phyloP scores from a whole-genome alignment of 164 flowering plant species.

The Saururus chinensis region DNA sequence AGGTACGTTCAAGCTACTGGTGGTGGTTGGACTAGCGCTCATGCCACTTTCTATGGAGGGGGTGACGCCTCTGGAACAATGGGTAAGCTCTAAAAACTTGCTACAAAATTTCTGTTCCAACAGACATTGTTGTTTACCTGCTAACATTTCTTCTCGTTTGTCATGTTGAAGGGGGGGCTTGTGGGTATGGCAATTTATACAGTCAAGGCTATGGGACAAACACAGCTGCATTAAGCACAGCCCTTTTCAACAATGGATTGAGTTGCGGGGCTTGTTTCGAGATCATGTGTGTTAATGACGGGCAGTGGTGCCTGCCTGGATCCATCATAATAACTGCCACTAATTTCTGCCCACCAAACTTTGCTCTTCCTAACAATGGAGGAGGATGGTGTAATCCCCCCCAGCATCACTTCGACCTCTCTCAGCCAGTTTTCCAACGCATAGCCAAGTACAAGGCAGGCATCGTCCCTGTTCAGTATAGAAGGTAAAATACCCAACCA shows the following conservation, averaged over 20 bases:
- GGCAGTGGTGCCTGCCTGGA: conserved; percentile 52
- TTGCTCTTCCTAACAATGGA: conserved; percentile 9
- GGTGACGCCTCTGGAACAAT: too few relatives aligned
- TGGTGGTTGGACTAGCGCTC: too few relatives aligned
- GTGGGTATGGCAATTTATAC: conserved; percentile 76
- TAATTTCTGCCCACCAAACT: conserved; percentile 66
- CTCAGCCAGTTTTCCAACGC: conserved; percentile 53
- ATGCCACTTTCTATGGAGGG: too few relatives aligned
- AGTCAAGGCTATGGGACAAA: conserved; percentile 65
- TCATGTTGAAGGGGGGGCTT: conserved; percentile 52
- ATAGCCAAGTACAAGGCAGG: conserved; percentile 72
- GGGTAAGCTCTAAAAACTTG: too few relatives aligned
- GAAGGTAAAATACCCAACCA: conserved; percentile 32
- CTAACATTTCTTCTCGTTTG: background rate
- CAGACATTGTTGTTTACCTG: background rate
- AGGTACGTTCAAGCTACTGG: too few relatives aligned
- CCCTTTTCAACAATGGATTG: conserved; percentile 57
- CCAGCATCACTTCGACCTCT: conserved; percentile 53
- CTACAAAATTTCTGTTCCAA: background rate
- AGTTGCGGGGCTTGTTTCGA: conserved; percentile 70
- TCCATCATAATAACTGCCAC: conserved; percentile 62
- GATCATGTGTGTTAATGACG: conserved; percentile 48
- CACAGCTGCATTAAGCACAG: conserved; percentile 71
- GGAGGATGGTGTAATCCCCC: conserved; percentile 71
- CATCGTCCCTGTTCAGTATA: conserved; percentile 52